These are phyloP conservation scores for Xylariomycetidae sp. DNA, from an alignment of 2,329 filamentous ascomycete species.

Conservation along the genomic window DNA sequence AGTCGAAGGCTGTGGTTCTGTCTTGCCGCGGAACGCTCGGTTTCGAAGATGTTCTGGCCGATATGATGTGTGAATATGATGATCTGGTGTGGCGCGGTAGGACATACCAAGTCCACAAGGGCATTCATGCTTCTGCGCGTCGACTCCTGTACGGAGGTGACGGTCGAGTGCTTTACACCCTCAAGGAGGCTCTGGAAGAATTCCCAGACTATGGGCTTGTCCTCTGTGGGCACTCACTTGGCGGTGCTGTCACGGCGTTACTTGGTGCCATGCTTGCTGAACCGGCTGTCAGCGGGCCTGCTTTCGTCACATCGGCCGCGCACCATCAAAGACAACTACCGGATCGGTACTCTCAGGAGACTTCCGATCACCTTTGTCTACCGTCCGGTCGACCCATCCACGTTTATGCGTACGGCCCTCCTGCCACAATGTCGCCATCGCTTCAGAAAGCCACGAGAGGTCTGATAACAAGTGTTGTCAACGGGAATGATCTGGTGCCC, in stretches of 20 bases:
- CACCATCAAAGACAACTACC: constrained; percentile 37
- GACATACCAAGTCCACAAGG: constrained; percentile 66
- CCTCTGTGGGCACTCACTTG: constrained; percentile 63
- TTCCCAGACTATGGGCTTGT: constrained; percentile 65
- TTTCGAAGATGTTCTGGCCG: constrained; percentile 67
- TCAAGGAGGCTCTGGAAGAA: constrained; percentile 59
- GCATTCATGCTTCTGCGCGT: constrained; percentile 64
- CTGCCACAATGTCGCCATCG: constrained; percentile 64
- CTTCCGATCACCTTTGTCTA: constrained; percentile 40
- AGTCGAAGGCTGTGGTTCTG: constrained; percentile 66
- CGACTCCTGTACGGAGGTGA: constrained; percentile 63
- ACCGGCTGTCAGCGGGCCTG: constrained; percentile 46
- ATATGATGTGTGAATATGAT: constrained; percentile 70
- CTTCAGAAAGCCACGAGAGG: constrained; percentile 65
- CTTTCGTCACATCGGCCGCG: constrained; percentile 56
- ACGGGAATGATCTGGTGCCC: constrained; percentile 68
- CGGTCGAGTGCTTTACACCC: constrained; percentile 58
- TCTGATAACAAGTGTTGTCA: constrained; percentile 67
- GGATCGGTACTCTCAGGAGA: constrained; percentile 14
- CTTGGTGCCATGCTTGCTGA: constrained; percentile 67
- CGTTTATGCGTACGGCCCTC: constrained; percentile 73
- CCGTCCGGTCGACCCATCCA: constrained; percentile 67
- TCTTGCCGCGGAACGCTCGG: constrained; percentile 66
- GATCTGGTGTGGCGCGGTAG: constrained; percentile 57
- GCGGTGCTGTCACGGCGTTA: constrained; percentile 63